A percentile compares a stretch with the other conserved stretches of the same genome.
These are phyloP conservation scores for Lipomyces sp. DNA, from an alignment of 805 yeast species.

Conservation along the genomic window DNA sequence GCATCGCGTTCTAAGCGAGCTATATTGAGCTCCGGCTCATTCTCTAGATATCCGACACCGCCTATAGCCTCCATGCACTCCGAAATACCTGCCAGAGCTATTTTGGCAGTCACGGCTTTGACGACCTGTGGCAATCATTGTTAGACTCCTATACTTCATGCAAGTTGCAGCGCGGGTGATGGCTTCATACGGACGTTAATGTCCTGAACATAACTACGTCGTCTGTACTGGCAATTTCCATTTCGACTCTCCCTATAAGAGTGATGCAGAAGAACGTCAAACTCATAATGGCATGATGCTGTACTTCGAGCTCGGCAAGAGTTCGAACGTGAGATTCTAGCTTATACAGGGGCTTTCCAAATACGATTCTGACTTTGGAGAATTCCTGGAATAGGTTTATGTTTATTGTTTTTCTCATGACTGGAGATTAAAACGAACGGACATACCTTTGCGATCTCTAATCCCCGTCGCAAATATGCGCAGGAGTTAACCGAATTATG, in stretches of 20 bases:
- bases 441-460: conserved; percentile 21
- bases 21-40: conserved; percentile 35
- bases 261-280: conserved; percentile 30
- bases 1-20: conserved; percentile 34
- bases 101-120: conserved; percentile 33
- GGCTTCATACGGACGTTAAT: conserved; percentile 34
- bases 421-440: background rate
- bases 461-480: conserved; percentile 31
- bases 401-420: too few species aligned
- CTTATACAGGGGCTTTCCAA: conserved; percentile 29
- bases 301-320: conserved; percentile 33
- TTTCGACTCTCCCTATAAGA: conserved; percentile 33
- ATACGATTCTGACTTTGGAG: conserved; percentile 33
- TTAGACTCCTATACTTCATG: too few species aligned
- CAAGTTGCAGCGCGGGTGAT: too few species aligned
- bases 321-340: conserved; percentile 33
- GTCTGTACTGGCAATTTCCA: conserved; percentile 13
- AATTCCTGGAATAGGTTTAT: conserved; percentile 28
- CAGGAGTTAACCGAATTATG: conserved; percentile 32
- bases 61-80: conserved; percentile 39
- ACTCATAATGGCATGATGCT: conserved; percentile 30
- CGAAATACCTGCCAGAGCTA: conserved; percentile 32
- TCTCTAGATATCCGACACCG: conserved; percentile 37
- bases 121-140: conserved; percentile 8
- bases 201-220: conserved; percentile 31